A percentile compares a stretch with the other conserved stretches of the same genome.
These are phyloP conservation scores for Quercus mongolica DNA, from an alignment of 306 rosid species.

Conservation along the genomic window DNA sequence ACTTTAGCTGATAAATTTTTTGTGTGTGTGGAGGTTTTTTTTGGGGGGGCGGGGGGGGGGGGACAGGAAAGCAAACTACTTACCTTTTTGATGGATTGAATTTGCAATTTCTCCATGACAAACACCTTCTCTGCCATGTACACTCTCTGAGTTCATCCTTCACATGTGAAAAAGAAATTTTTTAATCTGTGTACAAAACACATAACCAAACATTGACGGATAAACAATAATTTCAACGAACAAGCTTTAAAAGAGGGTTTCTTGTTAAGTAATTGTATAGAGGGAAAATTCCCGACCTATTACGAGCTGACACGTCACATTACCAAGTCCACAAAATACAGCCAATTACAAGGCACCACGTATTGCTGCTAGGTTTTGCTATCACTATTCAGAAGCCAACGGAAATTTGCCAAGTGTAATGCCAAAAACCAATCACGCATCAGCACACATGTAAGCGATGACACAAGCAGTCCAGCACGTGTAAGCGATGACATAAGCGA, in stretches of 20 bases:
- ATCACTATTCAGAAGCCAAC: too few relatives aligned
- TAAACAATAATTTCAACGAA: slow-evolving; percentile 10
- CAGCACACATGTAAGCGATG: too few relatives aligned
- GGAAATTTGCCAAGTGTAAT: too few relatives aligned
- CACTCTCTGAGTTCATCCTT: slow-evolving; percentile 65
- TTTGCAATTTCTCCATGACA: slow-evolving; percentile 51
- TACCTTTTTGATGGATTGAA: slow-evolving; percentile 68
- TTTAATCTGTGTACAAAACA: slow-evolving; percentile 20
- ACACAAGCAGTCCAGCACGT: too few relatives aligned
- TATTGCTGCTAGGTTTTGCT: too few relatives aligned
- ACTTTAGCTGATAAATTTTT: not conserved
- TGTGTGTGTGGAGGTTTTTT: too few relatives aligned
- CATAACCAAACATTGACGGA: slow-evolving; percentile 24
- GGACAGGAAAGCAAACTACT: slow-evolving; percentile 19
- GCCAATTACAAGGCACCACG: too few relatives aligned
- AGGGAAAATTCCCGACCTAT: too few relatives aligned
- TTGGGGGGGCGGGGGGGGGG: not conserved
- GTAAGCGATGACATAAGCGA: too few relatives aligned
- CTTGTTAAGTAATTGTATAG: not conserved
- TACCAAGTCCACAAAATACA: too few relatives aligned
- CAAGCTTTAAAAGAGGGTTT: not conserved
- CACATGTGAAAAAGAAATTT: slow-evolving; percentile 24
- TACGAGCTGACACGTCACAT: too few relatives aligned
- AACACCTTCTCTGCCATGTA: slow-evolving; percentile 53
- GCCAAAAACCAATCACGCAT: too few relatives aligned